Conservation (phyloP, 129 eudicot species). For the Flaveria ramosissima region DNA sequence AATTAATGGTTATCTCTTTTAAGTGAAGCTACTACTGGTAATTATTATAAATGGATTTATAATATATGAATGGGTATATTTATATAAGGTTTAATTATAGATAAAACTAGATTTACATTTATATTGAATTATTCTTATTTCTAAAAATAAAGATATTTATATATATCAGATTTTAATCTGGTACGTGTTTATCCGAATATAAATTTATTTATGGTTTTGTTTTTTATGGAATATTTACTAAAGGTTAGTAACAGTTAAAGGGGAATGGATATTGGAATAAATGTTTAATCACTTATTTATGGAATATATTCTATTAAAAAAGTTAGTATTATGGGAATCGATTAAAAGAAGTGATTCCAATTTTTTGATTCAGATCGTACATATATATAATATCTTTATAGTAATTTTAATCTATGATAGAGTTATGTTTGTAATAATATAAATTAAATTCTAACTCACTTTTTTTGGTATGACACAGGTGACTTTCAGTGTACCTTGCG, state of each 20-base stretch:
- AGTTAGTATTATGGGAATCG: neutral
- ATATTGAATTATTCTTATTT: neutral
- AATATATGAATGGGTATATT: too few species aligned
- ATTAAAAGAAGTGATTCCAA: neutral
- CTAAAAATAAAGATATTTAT: neutral
- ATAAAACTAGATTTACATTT: too few species aligned
- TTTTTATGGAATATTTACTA: neutral
- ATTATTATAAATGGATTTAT: too few species aligned
- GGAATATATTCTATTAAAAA: neutral
- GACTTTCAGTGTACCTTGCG: slow-evolving; percentile 74
- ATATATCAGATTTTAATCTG: too few species aligned
- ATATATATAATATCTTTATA: neutral
- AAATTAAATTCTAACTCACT: neutral
- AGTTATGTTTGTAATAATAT: neutral
- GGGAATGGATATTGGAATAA: slow-evolving; percentile 6
- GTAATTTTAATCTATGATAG: neutral
- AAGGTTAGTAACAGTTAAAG: neutral
- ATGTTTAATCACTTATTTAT: neutral
- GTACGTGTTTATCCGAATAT: neutral
- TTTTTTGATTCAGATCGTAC: neutral
- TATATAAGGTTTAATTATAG: too few species aligned
- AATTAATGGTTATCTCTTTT: too few species aligned
- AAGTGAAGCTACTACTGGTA: too few species aligned
- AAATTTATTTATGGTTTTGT: neutral
- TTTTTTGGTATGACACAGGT: slow-evolving; percentile 37